Percentiles rank a stretch among this genome's conserved stretches.
phyloP scores from a whole-genome alignment of 108 stramenopile genomes.

The Stephanodiscus minutulus region DNA sequence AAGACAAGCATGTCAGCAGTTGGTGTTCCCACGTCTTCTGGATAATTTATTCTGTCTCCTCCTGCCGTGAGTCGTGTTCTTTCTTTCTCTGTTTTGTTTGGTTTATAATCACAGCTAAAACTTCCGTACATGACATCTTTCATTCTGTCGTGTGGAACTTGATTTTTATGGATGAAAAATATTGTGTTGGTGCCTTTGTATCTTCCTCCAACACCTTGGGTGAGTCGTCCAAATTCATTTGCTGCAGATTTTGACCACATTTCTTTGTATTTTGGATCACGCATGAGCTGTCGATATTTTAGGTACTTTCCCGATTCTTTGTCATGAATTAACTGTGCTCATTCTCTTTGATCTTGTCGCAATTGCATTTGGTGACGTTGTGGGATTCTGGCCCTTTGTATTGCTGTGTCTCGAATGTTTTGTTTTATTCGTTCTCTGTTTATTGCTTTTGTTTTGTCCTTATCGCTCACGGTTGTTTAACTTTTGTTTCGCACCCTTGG shows the following conservation, averaged over 20 bases:
- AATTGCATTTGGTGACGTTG: too few species aligned
- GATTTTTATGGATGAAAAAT: not conserved
- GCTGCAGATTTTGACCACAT: not conserved
- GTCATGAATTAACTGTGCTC: too few species aligned
- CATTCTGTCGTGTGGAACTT: constrained; percentile 17
- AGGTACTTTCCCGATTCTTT: not conserved
- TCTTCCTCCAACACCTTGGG: not conserved
- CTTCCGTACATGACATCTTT: constrained; percentile 30
- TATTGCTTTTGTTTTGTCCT: too few species aligned
- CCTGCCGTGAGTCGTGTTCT: too few species aligned
- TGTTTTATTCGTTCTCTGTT: too few species aligned
- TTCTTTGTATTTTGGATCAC: not conserved
- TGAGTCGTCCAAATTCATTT: not conserved
- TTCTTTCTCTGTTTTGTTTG: not conserved
- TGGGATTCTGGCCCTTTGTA: not conserved
- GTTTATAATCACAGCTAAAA: constrained; percentile 22
- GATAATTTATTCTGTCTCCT: too few species aligned
- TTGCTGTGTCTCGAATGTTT: not conserved
- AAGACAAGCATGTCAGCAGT: too few species aligned
- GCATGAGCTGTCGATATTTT: not conserved
- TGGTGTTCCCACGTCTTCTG: too few species aligned
- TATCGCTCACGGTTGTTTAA: too few species aligned
- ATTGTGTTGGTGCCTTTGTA: not conserved
- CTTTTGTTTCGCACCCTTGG: too few species aligned
- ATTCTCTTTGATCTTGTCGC: too few species aligned